Conservation (phyloP, 306 rosid genomes). For the Urtica urens region DNA sequence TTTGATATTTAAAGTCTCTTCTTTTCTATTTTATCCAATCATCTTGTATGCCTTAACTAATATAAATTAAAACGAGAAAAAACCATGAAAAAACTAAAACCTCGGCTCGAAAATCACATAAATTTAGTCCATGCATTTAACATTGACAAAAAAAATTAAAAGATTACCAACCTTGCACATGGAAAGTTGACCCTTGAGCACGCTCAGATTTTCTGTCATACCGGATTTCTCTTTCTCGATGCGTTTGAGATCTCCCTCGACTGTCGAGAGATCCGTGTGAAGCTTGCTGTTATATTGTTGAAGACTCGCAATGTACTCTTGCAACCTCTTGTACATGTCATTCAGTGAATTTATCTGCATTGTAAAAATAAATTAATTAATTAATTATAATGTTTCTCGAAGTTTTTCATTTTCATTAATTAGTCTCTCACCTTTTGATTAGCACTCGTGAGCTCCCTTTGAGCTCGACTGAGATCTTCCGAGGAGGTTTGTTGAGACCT, state of each 20-base stretch:
- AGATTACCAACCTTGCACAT: constrained; percentile 57
- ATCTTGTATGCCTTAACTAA: no score
- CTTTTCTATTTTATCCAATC: no score
- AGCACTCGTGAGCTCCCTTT: constrained; percentile 74
- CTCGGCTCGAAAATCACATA: no score
- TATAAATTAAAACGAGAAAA: no score
- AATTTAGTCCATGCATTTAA: no score
- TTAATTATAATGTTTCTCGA: neutral
- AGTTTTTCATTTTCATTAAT: neutral
- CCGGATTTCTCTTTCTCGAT: constrained; percentile 79
- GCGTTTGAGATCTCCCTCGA: constrained; percentile 73
- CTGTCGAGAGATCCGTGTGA: constrained; percentile 83
- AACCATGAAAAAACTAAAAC: no score
- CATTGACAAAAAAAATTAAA: no score
- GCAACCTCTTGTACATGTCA: constrained; percentile 89
- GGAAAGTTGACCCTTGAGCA: constrained; percentile 74
- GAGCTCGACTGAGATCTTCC: constrained; percentile 78
- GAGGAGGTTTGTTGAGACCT: constrained; percentile 53
- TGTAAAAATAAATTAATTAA: constrained; percentile 9
- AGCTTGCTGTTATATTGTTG: constrained; percentile 93
- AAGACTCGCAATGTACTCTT: constrained; percentile 87
- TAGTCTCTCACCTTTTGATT: constrained; percentile 64
- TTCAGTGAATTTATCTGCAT: constrained; percentile 77
- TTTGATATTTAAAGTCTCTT: no score
- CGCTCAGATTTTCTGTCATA: constrained; percentile 60